Evolutionary conservation across 2,329 filamentous ascomycete genomes (phyloP).

Genomic region (Phyllosticta citribraziliensis): DNA sequence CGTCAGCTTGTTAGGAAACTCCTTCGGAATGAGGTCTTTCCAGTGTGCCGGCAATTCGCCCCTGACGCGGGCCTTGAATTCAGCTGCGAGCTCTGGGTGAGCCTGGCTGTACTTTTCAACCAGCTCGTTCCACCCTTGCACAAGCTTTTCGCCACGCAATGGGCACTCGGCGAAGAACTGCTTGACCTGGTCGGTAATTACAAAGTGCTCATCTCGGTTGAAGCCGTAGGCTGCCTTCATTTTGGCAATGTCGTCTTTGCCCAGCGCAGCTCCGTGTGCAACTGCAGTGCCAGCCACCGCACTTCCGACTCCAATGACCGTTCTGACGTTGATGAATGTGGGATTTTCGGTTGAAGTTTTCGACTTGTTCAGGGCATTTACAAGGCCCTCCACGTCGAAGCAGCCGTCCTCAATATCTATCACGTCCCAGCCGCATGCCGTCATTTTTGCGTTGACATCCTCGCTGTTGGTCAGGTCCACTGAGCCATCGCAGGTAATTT

Average conservation of each 20-base stretch:
- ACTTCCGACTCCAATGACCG: slow-evolving; percentile 46
- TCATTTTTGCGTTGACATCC: slow-evolving; percentile 50
- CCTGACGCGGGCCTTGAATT: slow-evolving; percentile 39
- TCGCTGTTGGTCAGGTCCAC: slow-evolving; percentile 47
- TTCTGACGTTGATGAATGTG: slow-evolving; percentile 49
- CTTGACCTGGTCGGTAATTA: slow-evolving; percentile 37
- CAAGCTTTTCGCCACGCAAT: slow-evolving; percentile 36
- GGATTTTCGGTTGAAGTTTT: slow-evolving; percentile 39
- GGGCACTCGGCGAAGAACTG: slow-evolving; percentile 44
- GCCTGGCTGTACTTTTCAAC: slow-evolving; percentile 34
- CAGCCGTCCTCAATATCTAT: slow-evolving; percentile 45
- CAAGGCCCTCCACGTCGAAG: slow-evolving; percentile 41
- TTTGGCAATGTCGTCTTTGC: slow-evolving; percentile 43
- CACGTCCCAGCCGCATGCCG: slow-evolving; percentile 47
- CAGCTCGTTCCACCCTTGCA: slow-evolving; percentile 40
- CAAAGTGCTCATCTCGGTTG: slow-evolving; percentile 39
- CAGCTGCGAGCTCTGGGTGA: slow-evolving; percentile 40
- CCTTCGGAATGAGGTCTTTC: slow-evolving; percentile 40
- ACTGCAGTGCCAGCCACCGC: slow-evolving; percentile 38
- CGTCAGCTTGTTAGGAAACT: slow-evolving; percentile 38
- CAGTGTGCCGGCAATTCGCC: slow-evolving; percentile 42
- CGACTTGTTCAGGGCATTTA: slow-evolving; percentile 38
- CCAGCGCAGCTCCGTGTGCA: slow-evolving; percentile 50
- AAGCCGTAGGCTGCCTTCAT: slow-evolving; percentile 44
- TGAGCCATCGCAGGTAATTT: slow-evolving; percentile 49